A percentile compares a stretch with the other conserved stretches of the same genome.
Conservation (phyloP, 495 filamentous ascomycete genomes). For the Clavariopsis aquatica region DNA sequence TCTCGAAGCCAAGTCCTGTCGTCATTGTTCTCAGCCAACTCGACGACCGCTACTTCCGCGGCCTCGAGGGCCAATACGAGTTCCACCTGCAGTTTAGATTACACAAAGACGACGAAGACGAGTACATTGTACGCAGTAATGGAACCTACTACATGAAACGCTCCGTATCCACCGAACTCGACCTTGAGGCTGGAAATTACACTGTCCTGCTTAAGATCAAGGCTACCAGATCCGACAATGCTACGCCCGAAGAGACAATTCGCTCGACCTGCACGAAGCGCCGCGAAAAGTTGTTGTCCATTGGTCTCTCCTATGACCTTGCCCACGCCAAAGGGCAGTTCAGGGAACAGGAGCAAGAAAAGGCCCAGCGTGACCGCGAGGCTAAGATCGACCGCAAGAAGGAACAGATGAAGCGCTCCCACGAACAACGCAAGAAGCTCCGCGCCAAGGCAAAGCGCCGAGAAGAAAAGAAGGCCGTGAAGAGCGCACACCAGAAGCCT, state of each 20-base stretch:
- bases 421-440: conserved; percentile 32
- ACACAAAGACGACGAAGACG: conserved; percentile 75
- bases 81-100: conserved; percentile 81
- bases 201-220: conserved; percentile 76
- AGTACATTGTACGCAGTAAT: conserved; percentile 82
- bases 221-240: conserved; percentile 57
- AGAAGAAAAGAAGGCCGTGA: conserved; percentile 37
- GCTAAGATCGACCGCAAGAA: conserved; percentile 47
- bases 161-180: conserved; percentile 78
- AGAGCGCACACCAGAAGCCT: conserved; percentile 31
- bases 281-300: conserved; percentile 79
- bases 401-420: conserved; percentile 29
- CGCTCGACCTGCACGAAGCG: conserved; percentile 59
- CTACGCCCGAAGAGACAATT: conserved; percentile 69
- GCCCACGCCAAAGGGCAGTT: conserved; percentile 77
- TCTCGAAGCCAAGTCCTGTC: conserved; percentile 66
- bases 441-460: conserved; percentile 36
- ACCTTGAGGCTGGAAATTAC: conserved; percentile 81
- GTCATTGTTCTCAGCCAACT: conserved; percentile 84
- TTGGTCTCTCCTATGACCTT: conserved; percentile 80
- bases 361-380: conserved; percentile 50
- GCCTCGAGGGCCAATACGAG: conserved; percentile 77
- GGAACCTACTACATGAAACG: conserved; percentile 70
- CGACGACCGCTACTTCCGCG: conserved; percentile 81
- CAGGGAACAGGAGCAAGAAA: conserved; percentile 66